Conservation (phyloP, 2,329 filamentous ascomycete species). For the Daldinia sp. region DNA sequence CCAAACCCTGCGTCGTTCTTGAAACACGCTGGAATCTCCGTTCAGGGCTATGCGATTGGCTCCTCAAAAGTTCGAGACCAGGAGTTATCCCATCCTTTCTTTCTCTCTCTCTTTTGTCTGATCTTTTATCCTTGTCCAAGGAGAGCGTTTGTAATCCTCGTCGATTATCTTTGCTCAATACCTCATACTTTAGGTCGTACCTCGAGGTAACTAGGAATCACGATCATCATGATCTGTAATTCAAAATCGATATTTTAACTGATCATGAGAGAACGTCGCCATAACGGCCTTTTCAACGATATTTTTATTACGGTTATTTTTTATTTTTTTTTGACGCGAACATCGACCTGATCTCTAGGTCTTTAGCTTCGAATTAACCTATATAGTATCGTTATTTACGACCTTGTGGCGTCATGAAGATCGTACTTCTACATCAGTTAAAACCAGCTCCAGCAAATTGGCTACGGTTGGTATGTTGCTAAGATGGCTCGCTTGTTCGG, state of each 20-base stretch:
- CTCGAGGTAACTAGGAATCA: too few relatives aligned
- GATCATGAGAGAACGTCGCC: background rate
- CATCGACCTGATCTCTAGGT: background rate
- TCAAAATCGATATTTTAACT: background rate
- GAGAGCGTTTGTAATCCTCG: background rate
- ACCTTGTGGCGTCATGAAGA: background rate
- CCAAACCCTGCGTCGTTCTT: conserved; percentile 32
- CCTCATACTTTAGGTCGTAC: background rate
- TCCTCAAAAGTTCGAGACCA: conserved; percentile 17
- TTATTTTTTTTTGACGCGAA: too few relatives aligned
- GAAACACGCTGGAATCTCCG: conserved; percentile 27
- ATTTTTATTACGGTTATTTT: background rate
- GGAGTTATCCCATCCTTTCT: conserved; percentile 1
- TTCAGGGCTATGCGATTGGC: conserved; percentile 20
- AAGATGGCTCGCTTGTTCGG: conserved; percentile 5
- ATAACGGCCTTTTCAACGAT: background rate
- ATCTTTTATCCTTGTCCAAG: conserved; percentile 21
- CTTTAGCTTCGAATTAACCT: background rate
- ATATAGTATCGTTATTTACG: background rate
- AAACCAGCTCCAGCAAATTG: background rate
- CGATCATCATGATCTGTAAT: background rate
- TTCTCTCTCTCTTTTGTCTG: too few relatives aligned
- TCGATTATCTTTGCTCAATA: background rate
- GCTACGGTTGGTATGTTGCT: background rate
- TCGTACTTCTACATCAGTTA: background rate